These are phyloP conservation scores for Cyberlindnera mississippiensis DNA, from an alignment of 805 yeast genomes.

Conservation along the genomic window DNA sequence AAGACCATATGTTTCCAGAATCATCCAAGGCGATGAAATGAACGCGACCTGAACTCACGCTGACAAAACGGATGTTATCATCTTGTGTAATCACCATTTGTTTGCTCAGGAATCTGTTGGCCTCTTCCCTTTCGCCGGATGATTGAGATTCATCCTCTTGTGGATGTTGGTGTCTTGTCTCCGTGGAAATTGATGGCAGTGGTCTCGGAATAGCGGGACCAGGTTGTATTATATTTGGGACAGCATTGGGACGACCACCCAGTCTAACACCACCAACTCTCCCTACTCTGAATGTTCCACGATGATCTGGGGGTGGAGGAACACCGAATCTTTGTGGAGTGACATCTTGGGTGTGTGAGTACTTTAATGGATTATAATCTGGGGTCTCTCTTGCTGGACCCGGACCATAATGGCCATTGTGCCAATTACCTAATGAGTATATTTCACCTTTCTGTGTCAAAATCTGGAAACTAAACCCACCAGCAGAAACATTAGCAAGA, in stretches of 20 bases:
- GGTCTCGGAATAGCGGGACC: neutral
- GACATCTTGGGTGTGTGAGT: neutral
- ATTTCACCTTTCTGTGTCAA: conserved; percentile 53
- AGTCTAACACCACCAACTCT: conserved; percentile 6
- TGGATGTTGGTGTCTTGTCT: neutral
- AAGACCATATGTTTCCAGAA: conserved; percentile 46
- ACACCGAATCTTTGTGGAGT: neutral
- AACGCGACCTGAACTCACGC: conserved; percentile 58
- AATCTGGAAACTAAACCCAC: conserved; percentile 62
- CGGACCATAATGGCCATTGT: conserved; percentile 37
- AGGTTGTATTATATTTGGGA: neutral
- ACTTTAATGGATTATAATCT: conserved; percentile 30
- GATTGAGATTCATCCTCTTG: neutral
- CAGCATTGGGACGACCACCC: neutral
- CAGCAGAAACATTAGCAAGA: conserved; percentile 49
- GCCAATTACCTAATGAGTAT: conserved; percentile 49
- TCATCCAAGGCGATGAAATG: conserved; percentile 61
- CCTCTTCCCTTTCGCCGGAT: neutral
- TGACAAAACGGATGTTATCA: conserved; percentile 34
- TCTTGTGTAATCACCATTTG: conserved; percentile 16
- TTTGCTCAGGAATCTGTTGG: conserved; percentile 16
- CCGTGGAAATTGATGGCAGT: neutral
- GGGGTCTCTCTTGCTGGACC: conserved; percentile 32
- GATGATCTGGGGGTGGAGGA: conserved; percentile 3
- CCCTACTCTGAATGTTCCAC: neutral